A percentile compares a stretch with the other conserved stretches of the same genome.
phyloP scores from a whole-genome alignment of 176 grass and related monocot genomes.

The Zizania latifolia region DNA sequence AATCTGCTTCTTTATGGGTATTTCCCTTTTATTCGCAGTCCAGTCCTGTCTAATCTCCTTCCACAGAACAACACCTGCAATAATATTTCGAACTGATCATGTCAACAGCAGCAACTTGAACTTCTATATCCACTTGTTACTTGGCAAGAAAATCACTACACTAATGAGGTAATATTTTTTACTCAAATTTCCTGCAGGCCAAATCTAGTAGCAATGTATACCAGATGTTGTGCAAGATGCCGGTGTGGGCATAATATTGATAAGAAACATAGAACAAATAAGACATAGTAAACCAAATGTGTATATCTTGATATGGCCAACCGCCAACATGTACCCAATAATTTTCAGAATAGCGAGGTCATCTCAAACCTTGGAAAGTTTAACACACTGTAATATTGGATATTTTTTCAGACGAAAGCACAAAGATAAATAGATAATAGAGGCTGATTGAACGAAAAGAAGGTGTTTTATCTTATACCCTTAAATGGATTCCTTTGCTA shows the following conservation, averaged over 20 bases:
- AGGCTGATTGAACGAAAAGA: neutral
- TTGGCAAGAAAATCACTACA: neutral
- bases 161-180: neutral
- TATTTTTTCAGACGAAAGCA: neutral
- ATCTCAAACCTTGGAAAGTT: neutral
- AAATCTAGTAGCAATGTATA: slow-evolving; percentile 17
- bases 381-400: neutral
- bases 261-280: neutral
- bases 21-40: slow-evolving; percentile 36
- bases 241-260: neutral
- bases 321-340: neutral
- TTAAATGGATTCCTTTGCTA: neutral
- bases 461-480: neutral
- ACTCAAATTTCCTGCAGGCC: neutral
- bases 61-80: slow-evolving; percentile 43
- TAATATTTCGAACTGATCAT: neutral
- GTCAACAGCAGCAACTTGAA: neutral
- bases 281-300: neutral
- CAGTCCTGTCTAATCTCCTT: slow-evolving; percentile 48
- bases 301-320: neutral
- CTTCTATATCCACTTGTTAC: neutral
- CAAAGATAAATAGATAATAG: neutral
- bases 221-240: neutral
- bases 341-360: neutral
- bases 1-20: slow-evolving; percentile 29